Percentiles rank a stretch among this genome's conserved stretches.
Evolutionary conservation across 148 eudicot genomes (phyloP).

Genomic region (Agrostemma githago): DNA sequence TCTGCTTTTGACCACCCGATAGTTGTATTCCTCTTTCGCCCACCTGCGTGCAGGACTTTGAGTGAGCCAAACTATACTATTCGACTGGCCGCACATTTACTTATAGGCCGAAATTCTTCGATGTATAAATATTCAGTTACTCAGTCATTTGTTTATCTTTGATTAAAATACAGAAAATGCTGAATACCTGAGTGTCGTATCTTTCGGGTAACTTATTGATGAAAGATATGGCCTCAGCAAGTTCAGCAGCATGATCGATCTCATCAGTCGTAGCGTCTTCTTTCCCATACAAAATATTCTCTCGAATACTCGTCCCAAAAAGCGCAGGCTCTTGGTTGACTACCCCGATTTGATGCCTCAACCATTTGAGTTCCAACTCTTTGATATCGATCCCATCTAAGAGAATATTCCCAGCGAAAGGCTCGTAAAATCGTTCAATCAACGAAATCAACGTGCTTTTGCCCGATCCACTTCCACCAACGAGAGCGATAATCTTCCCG

Average conservation of each 20-base stretch:
- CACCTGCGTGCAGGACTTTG: constrained; percentile 41
- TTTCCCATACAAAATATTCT: constrained; percentile 91
- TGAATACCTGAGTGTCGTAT: constrained; percentile 88
- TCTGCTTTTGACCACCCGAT: constrained; percentile 96
- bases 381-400: constrained; percentile 66
- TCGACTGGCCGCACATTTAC: too few species aligned
- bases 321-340: constrained; percentile 98
- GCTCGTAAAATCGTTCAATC: constrained; percentile 95
- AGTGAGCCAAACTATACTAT: too few species aligned
- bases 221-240: constrained; percentile 82
- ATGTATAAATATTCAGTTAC: not conserved
- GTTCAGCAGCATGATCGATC: constrained; percentile 84
- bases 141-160: not conserved
- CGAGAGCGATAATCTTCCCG: constrained; percentile 91
- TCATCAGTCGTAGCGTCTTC: constrained; percentile 87
- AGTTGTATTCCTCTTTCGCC: constrained; percentile 90
- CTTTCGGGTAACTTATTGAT: constrained; percentile 90
- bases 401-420: constrained; percentile 61
- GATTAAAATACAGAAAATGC: not conserved
- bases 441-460: constrained; percentile 92
- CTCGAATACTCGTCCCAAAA: constrained; percentile 85
- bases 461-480: constrained; percentile 96
- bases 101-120: not conserved
- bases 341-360: constrained; percentile 78
- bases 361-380: constrained; percentile 81